Evolutionary conservation across 352 stramenopile species (phyloP), one percentile per base, ranked within the genome.

Genomic region (Peronospora destructor): DNA sequence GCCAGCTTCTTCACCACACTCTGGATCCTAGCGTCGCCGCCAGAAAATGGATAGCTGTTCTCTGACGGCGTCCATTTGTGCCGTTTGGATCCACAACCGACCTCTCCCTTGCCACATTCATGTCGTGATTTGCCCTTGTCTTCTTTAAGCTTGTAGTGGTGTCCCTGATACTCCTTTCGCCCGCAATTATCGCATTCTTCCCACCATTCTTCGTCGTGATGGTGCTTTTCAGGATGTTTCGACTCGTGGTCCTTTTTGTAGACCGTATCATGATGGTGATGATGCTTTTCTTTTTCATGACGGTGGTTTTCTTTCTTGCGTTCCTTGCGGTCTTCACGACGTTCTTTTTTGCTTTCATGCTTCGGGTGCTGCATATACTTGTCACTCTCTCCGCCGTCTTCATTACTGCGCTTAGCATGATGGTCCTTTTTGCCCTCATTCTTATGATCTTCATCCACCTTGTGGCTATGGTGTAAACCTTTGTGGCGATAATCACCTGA

Each of bases 1-100:
- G 59, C 59, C n/a, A 68, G 13, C 17, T 34, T 60, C 26, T 54
- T 33, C 10, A 60, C 52, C 54, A 71, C 63, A n/a, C 28, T 50
- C 7, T 53, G 59, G 5, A 61, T 53, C 35, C 35, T 56, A 16
- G 13, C 19, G 37, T 70, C 56, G 17, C 45, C 56, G 19, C 34
- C 39, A 36, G 60, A 73, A 56, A 65, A 72, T 7, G 47, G 55
- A 28, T 62, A 55, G n/a, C 39, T 40, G 9, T 14, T 41, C 34
- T 59, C 41, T 37, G 52, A 32, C 9, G 45, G 32, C 41, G 45
- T 4, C 57, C 25, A 60, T 11, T 28, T 26, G 26, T 59, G 43
- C 8, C 30, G 51, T 25, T 41, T 56, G 4, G 48, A 51, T 1
- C 25, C 45, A 43, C 57, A 57, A 6, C 23, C 40, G 25, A 11